Conservation (phyloP, 1,284 basidiomycete species). For the Sporisorium reilianum region DNA sequence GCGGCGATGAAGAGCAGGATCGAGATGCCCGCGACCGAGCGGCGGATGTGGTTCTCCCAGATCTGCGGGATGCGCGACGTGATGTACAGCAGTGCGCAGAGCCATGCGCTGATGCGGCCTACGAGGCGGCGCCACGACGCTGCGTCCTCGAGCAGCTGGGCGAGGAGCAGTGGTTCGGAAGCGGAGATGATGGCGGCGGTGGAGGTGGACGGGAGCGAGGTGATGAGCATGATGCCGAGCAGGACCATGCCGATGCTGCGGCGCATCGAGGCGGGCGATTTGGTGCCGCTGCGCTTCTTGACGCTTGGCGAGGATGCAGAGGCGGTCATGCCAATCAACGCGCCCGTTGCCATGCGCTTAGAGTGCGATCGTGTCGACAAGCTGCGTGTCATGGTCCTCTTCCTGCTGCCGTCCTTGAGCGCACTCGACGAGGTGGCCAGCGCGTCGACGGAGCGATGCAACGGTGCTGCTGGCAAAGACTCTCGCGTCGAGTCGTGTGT, state of each 20-base stretch:
- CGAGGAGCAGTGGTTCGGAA: background rate
- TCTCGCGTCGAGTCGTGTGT: constrained; percentile 21
- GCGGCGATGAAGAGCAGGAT: constrained; percentile 66
- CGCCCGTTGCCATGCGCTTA: constrained; percentile 2
- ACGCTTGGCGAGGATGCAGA: background rate
- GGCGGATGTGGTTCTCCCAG: constrained; percentile 64
- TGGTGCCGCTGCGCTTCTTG: constrained; percentile 31
- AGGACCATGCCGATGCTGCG: constrained; percentile 45
- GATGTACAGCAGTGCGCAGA: constrained; percentile 67
- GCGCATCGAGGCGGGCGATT: constrained; percentile 36
- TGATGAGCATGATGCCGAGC: constrained; percentile 39
- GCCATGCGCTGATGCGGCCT: constrained; percentile 65
- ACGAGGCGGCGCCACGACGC: constrained; percentile 40
- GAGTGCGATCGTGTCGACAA: constrained; percentile 24
- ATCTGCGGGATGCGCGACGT: constrained; percentile 69
- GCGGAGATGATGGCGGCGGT: constrained; percentile 7
- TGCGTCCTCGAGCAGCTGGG: constrained; percentile 3
- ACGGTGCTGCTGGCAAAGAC: constrained; percentile 10
- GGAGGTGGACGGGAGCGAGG: constrained; percentile 13
- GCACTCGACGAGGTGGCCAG: constrained; percentile 3
- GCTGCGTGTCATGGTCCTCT: constrained; percentile 23
- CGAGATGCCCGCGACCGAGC: constrained; percentile 63
- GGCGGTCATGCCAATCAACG: constrained; percentile 1
- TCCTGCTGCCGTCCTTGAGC: constrained; percentile 3
- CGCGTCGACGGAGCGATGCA: constrained; percentile 25